These are phyloP conservation scores for Boehmeria nivea DNA, from an alignment of 306 rosid genomes.

Conservation along the genomic window DNA sequence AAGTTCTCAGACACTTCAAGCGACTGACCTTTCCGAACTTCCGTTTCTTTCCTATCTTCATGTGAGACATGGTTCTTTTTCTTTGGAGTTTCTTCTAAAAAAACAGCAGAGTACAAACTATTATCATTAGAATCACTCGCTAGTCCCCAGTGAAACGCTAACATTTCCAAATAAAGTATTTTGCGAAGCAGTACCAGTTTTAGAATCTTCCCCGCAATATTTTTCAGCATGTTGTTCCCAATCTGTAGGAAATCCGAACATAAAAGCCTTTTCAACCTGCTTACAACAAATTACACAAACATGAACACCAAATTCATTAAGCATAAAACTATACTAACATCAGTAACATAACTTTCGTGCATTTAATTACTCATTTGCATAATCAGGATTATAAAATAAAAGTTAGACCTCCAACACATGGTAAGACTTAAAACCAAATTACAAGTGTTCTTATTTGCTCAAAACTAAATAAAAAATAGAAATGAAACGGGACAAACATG, in stretches of 20 bases:
- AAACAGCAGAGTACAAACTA: neutral
- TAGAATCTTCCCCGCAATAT: conserved; percentile 25
- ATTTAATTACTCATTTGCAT: too few species aligned
- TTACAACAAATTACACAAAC: neutral
- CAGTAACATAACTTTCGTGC: too few species aligned
- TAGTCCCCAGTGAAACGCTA: neutral
- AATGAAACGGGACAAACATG: conserved; percentile 7
- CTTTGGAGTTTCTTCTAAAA: too few species aligned
- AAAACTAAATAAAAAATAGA: neutral
- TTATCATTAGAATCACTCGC: neutral
- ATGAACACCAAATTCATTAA: too few species aligned
- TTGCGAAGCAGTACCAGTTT: conserved; percentile 6
- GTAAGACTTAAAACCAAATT: too few species aligned
- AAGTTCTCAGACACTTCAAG: neutral
- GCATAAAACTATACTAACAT: too few species aligned
- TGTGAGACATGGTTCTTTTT: too few species aligned
- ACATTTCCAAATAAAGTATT: conserved; percentile 11
- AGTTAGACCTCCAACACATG: too few species aligned
- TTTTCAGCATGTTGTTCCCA: conserved; percentile 51
- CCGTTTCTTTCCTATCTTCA: too few species aligned
- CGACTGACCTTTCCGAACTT: too few species aligned
- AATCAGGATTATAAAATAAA: too few species aligned
- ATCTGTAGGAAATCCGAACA: conserved; percentile 61
- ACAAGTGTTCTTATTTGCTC: too few species aligned
- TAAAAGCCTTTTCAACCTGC: conserved; percentile 50